These are phyloP conservation scores for Neurospora africana DNA, from an alignment of 495 filamentous ascomycete species.

Conservation along the genomic window DNA sequence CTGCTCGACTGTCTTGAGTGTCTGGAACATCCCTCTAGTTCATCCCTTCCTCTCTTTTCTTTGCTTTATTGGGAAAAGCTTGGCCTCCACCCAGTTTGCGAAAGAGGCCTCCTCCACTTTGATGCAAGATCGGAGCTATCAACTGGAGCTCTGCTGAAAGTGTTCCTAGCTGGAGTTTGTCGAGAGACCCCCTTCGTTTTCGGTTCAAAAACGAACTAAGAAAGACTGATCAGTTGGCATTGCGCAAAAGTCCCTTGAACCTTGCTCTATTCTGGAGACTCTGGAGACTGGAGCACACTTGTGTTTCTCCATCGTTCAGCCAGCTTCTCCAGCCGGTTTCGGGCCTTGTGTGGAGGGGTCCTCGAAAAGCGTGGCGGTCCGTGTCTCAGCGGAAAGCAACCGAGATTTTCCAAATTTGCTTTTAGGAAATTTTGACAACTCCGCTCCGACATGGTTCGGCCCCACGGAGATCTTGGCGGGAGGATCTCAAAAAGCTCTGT, in stretches of 20 bases:
- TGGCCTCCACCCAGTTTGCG: neutral
- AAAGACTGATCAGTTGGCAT: neutral
- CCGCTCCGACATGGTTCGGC: neutral
- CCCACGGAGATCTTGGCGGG: neutral
- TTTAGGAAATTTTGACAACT: neutral
- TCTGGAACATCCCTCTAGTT: neutral
- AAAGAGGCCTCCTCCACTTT: neutral
- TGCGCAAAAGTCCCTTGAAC: neutral
- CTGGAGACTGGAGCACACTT: neutral
- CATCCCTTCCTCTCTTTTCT: neutral
- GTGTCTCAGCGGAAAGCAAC: neutral
- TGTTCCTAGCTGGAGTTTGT: neutral
- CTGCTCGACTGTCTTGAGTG: neutral
- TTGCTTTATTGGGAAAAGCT: neutral
- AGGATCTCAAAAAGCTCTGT: neutral
- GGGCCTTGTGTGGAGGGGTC: neutral
- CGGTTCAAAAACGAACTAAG: neutral
- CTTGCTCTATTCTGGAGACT: neutral
- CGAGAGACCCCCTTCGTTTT: neutral
- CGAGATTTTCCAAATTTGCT: neutral
- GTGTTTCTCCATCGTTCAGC: neutral
- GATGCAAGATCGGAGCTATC: neutral
- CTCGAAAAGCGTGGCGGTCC: neutral
- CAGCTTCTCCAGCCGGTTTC: neutral
- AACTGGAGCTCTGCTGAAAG: neutral